A percentile compares a stretch with the other conserved stretches of the same genome.
These are phyloP conservation scores for Spergularia azorica DNA, from an alignment of 179 eudicot species.

Conservation along the genomic window DNA sequence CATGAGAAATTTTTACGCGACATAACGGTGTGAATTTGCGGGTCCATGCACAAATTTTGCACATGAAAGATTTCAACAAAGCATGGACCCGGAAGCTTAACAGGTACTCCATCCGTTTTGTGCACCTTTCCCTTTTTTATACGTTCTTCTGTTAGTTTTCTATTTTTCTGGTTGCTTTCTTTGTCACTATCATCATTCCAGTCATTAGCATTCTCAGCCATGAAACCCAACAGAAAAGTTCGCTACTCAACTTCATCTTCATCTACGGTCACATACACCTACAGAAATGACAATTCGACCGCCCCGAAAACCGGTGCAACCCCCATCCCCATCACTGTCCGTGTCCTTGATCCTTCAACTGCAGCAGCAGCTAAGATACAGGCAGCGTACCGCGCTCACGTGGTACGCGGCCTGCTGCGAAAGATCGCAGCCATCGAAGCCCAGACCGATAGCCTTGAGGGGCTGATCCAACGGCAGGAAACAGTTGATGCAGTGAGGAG, in stretches of 20 bases:
- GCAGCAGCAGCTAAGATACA: conserved; percentile 72
- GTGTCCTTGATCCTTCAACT: conserved; percentile 27
- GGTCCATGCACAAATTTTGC: conserved; percentile 9
- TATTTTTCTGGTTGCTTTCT: conserved; percentile 3
- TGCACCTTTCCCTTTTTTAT: conserved; percentile 9
- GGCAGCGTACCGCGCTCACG: conserved; percentile 59
- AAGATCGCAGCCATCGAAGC: conserved; percentile 56
- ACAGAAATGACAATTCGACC: conserved; percentile 40
- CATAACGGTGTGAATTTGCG: conserved; percentile 6
- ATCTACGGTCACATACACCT: conserved; percentile 38
- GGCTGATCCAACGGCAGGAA: conserved; percentile 80
- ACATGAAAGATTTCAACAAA: conserved; percentile 11
- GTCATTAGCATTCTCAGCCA: conserved; percentile 19
- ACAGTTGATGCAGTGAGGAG: conserved; percentile 72
- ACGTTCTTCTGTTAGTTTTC: neutral
- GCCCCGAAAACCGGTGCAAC: conserved; percentile 31
- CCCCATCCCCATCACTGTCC: conserved; percentile 39
- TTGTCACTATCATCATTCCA: neutral
- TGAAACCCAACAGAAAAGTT: conserved; percentile 38
- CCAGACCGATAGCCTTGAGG: conserved; percentile 48
- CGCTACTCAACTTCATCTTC: conserved; percentile 35
- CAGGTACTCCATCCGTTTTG: conserved; percentile 14
- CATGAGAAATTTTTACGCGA: neutral
- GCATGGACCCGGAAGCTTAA: conserved; percentile 22
- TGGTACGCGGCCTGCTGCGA: conserved; percentile 44